Conservation (phyloP, 495 filamentous ascomycete species). For the Lichenothelia convexa region DNA sequence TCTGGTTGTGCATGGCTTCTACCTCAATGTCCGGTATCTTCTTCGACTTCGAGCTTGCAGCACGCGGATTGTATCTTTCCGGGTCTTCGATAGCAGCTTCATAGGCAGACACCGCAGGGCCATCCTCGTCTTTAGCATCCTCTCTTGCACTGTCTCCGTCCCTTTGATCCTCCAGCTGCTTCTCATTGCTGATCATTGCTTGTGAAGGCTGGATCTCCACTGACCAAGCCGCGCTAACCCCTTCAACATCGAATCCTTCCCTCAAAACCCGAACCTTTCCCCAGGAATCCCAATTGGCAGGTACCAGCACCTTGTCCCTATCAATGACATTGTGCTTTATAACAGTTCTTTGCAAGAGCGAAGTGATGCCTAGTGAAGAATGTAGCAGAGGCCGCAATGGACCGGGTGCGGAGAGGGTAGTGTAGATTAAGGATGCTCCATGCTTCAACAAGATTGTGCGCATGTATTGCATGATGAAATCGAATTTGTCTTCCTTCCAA, state of each 20-base stretch:
- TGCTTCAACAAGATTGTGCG: constrained; percentile 10
- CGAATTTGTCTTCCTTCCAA: constrained; percentile 12
- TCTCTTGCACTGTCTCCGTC: neutral
- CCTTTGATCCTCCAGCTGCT: neutral
- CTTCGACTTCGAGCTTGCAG: constrained; percentile 26
- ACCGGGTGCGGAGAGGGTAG: constrained; percentile 58
- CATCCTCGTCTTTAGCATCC: constrained; percentile 24
- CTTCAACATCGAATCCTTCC: constrained; percentile 90
- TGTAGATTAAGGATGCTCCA: constrained; percentile 9
- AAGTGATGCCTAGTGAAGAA: constrained; percentile 75
- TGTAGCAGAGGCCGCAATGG: constrained; percentile 69
- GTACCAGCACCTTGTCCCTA: constrained; percentile 82
- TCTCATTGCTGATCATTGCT: neutral
- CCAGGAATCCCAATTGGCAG: constrained; percentile 97
- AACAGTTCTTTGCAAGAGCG: constrained; percentile 54
- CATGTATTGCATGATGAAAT: constrained; percentile 13
- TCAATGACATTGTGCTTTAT: constrained; percentile 86
- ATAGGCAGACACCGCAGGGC: constrained; percentile 47
- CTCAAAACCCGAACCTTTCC: constrained; percentile 85
- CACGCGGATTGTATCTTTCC: constrained; percentile 36
- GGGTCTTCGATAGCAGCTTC: constrained; percentile 65
- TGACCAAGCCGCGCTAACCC: constrained; percentile 3
- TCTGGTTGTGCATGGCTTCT: constrained; percentile 56
- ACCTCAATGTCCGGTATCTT: constrained; percentile 41
- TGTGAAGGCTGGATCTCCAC: constrained; percentile 2